Evolutionary conservation across 202 grass and related monocot species (phyloP).

Genomic region (Schoenoplectus tabernaemontani): DNA sequence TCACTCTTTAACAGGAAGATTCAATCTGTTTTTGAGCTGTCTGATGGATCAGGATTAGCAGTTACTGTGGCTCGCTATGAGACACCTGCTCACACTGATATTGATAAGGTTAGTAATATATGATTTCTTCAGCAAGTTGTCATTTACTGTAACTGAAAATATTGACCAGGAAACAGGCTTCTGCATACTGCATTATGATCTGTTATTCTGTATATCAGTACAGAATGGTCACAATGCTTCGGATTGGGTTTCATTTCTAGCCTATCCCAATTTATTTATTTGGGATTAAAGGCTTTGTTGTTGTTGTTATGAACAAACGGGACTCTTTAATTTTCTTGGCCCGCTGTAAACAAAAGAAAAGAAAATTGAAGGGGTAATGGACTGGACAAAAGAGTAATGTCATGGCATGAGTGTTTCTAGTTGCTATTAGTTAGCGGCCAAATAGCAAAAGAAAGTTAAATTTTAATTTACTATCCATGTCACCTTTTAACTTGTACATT

Average conservation of each 20-base stretch:
- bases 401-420: background rate
- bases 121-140: background rate
- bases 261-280: no score
- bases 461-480: background rate
- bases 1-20: slow-evolving; percentile 56
- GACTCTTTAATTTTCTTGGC: background rate
- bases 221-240: background rate
- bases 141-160: background rate
- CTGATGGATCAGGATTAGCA: slow-evolving; percentile 82
- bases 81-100: slow-evolving; percentile 76
- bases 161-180: background rate
- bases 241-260: no score
- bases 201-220: background rate
- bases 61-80: slow-evolving; percentile 88
- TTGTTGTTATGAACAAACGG: background rate
- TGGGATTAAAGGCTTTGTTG: no score
- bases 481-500: background rate
- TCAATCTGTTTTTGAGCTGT: slow-evolving; percentile 83
- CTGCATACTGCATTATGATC: background rate
- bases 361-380: background rate
- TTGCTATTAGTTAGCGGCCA: background rate
- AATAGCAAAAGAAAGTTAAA: slow-evolving; percentile 8
- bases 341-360: background rate
- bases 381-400: background rate
- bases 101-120: slow-evolving; percentile 56